Evolutionary conservation across 2,329 filamentous ascomycete genomes (phyloP), one percentile per base, ranked within the genome.

Genomic region (Thyridium curvatum): DNA sequence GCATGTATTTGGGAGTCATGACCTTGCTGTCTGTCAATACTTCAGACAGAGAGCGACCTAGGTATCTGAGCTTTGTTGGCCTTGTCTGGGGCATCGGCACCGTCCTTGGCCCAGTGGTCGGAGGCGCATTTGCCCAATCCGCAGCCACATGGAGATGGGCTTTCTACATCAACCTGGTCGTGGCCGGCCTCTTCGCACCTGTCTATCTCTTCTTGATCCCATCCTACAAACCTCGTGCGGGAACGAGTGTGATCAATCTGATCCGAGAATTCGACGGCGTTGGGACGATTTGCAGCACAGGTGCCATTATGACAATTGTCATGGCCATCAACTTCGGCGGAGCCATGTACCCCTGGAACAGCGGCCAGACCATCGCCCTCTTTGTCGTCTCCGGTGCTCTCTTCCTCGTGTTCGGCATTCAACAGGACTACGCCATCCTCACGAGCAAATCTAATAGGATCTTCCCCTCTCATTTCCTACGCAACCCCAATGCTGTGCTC

Each of bases 91-190:
- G 68, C 30, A 35, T 68, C 4, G 70, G 68, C 4, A 63, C 58
- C 4, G 59, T 71, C 4, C 49, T 73, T 2, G 71, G 71, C 0
- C 71, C 69, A 1, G 55, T 73, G 10, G 52, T 72, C 12, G 68
- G 69, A 13, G 69, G 69, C 14, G 65, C 61, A 0, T 71, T 74
- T 32, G 56, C 56, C 6, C 61, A 64, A 17, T 60, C 52, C 7
- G 41, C 54, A 1, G 67, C 60, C 1, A 63, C 59, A 0, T 74
- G 69, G 70, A 45, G 70, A 32, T 71, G 63, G 62, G 46, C 56
- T 1, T 72, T 72, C 41, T 81, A 81, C 47, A 69, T 80, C 57
- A 80, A 79, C 46, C 59, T 79, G 1, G 55, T 71, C 34, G 62
- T 71, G 1, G 73, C 57, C 8, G 66, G 47, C 18, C 52, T 62